phyloP scores from a whole-genome alignment of 495 filamentous ascomycete species.

The Penicillium pancosmium region DNA sequence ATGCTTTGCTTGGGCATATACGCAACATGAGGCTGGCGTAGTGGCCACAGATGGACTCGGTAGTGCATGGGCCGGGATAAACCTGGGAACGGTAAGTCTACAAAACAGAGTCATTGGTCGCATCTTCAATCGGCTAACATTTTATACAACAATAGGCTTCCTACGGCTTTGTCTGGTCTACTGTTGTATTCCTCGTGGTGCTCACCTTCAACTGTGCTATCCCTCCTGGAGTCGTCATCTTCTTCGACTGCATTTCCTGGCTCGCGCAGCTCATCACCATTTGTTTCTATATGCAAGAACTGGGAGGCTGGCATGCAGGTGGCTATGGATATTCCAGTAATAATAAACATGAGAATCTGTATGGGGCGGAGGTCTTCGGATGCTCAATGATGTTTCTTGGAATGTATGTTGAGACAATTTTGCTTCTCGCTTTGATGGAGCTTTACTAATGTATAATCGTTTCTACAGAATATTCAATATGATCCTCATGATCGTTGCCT shows the following conservation, averaged over 20 bases:
- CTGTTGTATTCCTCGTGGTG: slow-evolving; percentile 10
- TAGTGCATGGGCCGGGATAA: slow-evolving; percentile 10
- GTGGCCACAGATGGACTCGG: slow-evolving; percentile 21
- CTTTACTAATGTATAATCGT: neutral
- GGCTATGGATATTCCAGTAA: slow-evolving; percentile 10
- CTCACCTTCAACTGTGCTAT: slow-evolving; percentile 20
- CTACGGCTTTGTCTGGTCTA: slow-evolving; percentile 21
- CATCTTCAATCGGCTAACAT: neutral
- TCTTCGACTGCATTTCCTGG: slow-evolving; percentile 21
- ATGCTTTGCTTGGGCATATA: slow-evolving; percentile 23
- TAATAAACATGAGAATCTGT: slow-evolving; percentile 2
- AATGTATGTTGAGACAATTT: slow-evolving; percentile 10
- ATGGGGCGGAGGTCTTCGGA: slow-evolving; percentile 20
- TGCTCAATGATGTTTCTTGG: slow-evolving; percentile 20
- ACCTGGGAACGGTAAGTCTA: slow-evolving; percentile 18
- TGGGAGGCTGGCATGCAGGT: slow-evolving; percentile 13
- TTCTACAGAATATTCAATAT: slow-evolving; percentile 16
- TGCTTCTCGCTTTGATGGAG: neutral
- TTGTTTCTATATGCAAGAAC: slow-evolving; percentile 17
- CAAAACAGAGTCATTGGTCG: neutral
- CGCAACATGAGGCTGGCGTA: slow-evolving; percentile 11
- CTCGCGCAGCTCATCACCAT: slow-evolving; percentile 17
- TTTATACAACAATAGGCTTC: slow-evolving; percentile 8
- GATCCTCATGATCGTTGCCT: slow-evolving; percentile 16
- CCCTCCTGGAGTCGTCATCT: slow-evolving; percentile 14